Base-by-base conservation (phyloP, 176 grass and related monocot genomes). In the Elaeis guineensis region DNA sequence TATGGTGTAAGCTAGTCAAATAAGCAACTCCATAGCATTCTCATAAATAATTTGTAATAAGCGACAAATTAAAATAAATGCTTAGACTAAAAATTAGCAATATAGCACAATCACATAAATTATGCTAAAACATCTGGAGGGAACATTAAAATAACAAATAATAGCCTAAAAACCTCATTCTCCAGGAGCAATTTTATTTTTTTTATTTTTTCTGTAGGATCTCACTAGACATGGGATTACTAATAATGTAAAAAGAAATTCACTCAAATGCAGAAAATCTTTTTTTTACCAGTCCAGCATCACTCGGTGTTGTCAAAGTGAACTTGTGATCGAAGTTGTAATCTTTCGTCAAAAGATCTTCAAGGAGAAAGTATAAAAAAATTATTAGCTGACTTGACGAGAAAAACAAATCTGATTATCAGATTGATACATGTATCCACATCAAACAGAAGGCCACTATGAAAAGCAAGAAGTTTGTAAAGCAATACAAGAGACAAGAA, bases 271-370 rank as follows among this genome's bases (percentile, higher is more conserved):
- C 20, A 25, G 18, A 0, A 74, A 74, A n/a, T 17, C 21, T 1
- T 25, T 29, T 58, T 62, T 72, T 71, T 72, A 95, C 90, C 76
- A 95, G 21, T 66, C 79, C 90, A 73, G 85, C 71, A 71, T 30
- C 15, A 63, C 55, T 78, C 48, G 72, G 65, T 17, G 74, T 77
- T 2, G 73, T 80, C 51, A 89, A 65, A 39, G 80, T 83, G 57
- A 95, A 80, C 62, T 89, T 95, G n/a, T 95, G 78, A 58, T 95
- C 76, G 69, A 95, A 95, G 67, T 75, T 89, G 79, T 89, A 95
- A 76, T 89, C 85, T 77, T 86, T 89, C 69, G 77, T 77, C 58
- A 95, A 72, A 51, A 95, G 79, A 89, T 89, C 90, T 95, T 61
- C 25, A 75, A 67, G 57, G 16, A 61, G 57, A n/a, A 66, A 21